Conservation (phyloP, 2,329 filamentous ascomycete genomes). For the Colletotrichum camelliae region DNA sequence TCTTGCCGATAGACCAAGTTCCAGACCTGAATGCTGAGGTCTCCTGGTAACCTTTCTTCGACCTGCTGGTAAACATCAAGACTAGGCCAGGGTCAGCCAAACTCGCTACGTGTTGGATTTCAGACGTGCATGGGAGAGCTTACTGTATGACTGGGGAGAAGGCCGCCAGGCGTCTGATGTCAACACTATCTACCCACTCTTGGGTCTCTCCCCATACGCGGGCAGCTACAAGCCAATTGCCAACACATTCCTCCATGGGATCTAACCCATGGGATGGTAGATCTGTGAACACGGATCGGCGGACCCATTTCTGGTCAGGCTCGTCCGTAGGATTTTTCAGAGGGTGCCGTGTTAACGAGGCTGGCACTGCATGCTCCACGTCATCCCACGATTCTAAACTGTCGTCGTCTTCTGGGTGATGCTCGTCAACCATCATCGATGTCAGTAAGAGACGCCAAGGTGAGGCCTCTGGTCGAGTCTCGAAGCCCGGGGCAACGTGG, state of each 20-base stretch:
- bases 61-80: not conserved
- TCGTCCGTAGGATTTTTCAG: not conserved
- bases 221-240: not conserved
- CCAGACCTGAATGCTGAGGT: not conserved
- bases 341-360: fast-evolving
- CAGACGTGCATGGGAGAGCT: not conserved
- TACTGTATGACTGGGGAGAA: not conserved
- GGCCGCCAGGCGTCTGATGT: not conserved
- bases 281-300: not conserved
- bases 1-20: not conserved
- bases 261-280: not conserved
- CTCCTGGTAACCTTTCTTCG: not conserved
- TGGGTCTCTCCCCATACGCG: not conserved
- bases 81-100: not conserved
- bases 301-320: not conserved
- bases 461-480: not conserved
- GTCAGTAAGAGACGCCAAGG: not conserved
- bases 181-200: not conserved
- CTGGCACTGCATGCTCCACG: not conserved
- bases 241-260: not conserved
- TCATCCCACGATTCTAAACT: not conserved
- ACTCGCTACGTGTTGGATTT: not conserved
- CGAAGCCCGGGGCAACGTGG: not conserved
- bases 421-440: not conserved
- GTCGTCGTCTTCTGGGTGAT: not conserved